Evolutionary conservation across 169 alveolate genomes (phyloP), one percentile per base, ranked within the genome.

Genomic region (Perkinsus chesapeaki): DNA sequence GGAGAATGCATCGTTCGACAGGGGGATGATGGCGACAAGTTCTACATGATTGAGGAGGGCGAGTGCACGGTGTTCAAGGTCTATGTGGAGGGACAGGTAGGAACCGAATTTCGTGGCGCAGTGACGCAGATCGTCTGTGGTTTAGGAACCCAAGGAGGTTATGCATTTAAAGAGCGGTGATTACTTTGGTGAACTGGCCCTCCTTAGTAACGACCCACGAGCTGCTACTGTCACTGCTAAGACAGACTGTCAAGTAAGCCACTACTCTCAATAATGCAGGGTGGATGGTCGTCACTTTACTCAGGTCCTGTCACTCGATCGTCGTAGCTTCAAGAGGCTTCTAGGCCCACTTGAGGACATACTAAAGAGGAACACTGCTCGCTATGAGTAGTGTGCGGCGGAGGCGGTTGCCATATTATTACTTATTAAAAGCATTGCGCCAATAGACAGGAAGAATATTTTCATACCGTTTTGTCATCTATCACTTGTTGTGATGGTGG

Each of bases 101-200:
- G 91, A 31, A 39, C 23, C 12, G 72, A 23, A 7, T 38, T 37
- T 20, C 34, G 27, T 19, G 39, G 12, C 19, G 93, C 12, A 38
- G 48, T 36, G 23, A 10, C 10, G 0, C 39, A 39, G 39, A 48
- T 37, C 48, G 60, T 91, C 34, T n/a, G 19, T 39, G 23, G 91
- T 48, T 91, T 91, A 34, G 73, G 39, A 91, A 39, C 82, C 93
- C 91, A 91, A 47, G 31, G 96, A 92, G 93, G 98, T 97, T 7
- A 95, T 95, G 91, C 94, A 93, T 92, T 96, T 96, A 73, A 94
- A 96, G 91, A 96, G 91, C 92, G 99, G 99, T 0, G 98, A 97
- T 93, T 98, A 98, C 95, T 98, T 98, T 94, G 99, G 99, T 37
- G 99, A 98, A 96, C 95, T 98, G 39, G 99, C 99, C 43, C 92